Evolutionary conservation across 371 early-diverging fungal genomes (phyloP).

Genomic region (Mortierella sp.): DNA sequence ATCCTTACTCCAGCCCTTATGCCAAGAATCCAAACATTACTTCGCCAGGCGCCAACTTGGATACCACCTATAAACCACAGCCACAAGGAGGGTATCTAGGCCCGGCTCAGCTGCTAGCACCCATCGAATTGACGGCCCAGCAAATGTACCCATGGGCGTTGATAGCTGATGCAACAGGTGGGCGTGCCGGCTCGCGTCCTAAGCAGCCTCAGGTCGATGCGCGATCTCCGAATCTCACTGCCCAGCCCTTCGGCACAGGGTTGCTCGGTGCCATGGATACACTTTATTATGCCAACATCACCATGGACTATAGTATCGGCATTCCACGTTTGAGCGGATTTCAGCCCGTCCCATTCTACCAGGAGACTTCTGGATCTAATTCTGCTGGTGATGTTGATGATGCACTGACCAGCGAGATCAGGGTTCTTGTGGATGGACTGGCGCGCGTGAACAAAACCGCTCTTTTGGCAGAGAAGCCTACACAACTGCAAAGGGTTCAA

Average conservation of each 20-base stretch:
- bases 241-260: conserved; percentile 42
- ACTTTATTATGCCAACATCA: conserved; percentile 53
- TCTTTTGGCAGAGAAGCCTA: conserved; percentile 32
- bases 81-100: conserved; percentile 59
- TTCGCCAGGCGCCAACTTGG: conserved; percentile 44
- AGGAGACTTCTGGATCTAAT: conserved; percentile 23
- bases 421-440: conserved; percentile 33
- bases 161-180: conserved; percentile 45
- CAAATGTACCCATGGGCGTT: conserved; percentile 55
- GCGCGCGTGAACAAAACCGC: conserved; percentile 52
- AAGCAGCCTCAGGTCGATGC: conserved; percentile 31
- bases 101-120: conserved; percentile 19
- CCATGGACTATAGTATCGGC: conserved; percentile 7
- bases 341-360: conserved; percentile 59
- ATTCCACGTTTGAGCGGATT: conserved; percentile 37
- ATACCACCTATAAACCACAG: conserved; percentile 58
- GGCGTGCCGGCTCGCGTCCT: conserved; percentile 42
- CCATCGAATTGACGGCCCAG: conserved; percentile 34
- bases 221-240: conserved; percentile 16
- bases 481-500: conserved; percentile 23
- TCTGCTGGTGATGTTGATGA: conserved; percentile 52
- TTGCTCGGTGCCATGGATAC: conserved; percentile 56
- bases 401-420: conserved; percentile 49
- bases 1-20: conserved; percentile 58
- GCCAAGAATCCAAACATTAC: conserved; percentile 54